phyloP scores from a whole-genome alignment of 2,329 filamentous ascomycete genomes.

The Alternaria novae-zelandiae region DNA sequence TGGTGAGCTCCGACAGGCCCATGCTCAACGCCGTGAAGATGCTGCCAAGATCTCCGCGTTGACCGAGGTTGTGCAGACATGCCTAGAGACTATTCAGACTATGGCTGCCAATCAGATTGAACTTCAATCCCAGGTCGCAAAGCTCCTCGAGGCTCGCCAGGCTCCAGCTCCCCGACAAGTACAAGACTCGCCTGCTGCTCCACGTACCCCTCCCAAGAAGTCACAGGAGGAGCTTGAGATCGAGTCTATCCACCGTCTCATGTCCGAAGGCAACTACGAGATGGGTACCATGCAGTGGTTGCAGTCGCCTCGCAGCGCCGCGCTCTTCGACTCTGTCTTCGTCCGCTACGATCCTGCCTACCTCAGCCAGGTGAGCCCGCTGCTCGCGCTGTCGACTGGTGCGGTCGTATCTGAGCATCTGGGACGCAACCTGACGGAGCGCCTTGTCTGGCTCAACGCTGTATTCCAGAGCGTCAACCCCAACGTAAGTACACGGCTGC shows the following conservation, averaged over 20 bases:
- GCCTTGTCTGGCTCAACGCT: slow-evolving; percentile 65
- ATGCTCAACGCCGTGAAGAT: slow-evolving; percentile 60
- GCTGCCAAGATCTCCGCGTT: slow-evolving; percentile 74
- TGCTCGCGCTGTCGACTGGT: slow-evolving; percentile 66
- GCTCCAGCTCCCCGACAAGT: slow-evolving; percentile 9
- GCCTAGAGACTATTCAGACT: slow-evolving; percentile 72
- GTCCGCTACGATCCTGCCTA: slow-evolving; percentile 64
- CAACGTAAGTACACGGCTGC: slow-evolving; percentile 50
- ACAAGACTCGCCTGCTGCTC: slow-evolving; percentile 33
- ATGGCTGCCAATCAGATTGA: slow-evolving; percentile 73
- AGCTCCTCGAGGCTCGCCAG: slow-evolving; percentile 50
- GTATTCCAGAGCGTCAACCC: slow-evolving; percentile 63
- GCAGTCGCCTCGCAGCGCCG: slow-evolving; percentile 64
- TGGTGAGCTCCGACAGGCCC: slow-evolving; percentile 59
- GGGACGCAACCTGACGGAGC: slow-evolving; percentile 59
- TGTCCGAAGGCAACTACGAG: slow-evolving; percentile 62
- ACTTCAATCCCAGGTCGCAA: slow-evolving; percentile 65
- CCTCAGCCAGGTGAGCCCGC: slow-evolving; percentile 60
- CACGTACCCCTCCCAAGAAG: slow-evolving; percentile 52
- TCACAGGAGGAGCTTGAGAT: slow-evolving; percentile 64
- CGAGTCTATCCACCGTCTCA: slow-evolving; percentile 65
- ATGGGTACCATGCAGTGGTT: slow-evolving; percentile 64
- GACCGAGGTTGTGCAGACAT: slow-evolving; percentile 68
- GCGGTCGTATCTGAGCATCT: slow-evolving; percentile 66
- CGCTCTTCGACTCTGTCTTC: slow-evolving; percentile 69